These are phyloP conservation scores for Agaricus subrufescens DNA, from an alignment of 768 basidiomycete species.

Conservation along the genomic window DNA sequence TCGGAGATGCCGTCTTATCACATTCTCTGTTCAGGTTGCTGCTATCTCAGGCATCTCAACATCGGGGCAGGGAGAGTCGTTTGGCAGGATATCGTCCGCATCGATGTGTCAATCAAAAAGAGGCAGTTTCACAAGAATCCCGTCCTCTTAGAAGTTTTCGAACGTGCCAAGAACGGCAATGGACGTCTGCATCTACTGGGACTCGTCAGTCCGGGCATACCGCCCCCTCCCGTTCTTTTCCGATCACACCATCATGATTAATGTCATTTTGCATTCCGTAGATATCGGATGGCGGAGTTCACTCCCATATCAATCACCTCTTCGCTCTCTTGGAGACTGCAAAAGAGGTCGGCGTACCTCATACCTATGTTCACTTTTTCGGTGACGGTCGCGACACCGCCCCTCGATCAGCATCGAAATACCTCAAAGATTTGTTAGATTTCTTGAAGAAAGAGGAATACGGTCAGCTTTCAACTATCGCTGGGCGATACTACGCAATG, in stretches of 20 bases:
- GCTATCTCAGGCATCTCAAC: slow-evolving; percentile 73
- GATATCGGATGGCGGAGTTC: slow-evolving; percentile 96
- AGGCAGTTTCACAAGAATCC: slow-evolving; percentile 77
- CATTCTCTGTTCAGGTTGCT: neutral
- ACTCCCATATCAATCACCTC: slow-evolving; percentile 89
- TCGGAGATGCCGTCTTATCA: slow-evolving; percentile 12
- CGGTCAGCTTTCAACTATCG: slow-evolving; percentile 79
- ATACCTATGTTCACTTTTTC: slow-evolving; percentile 91
- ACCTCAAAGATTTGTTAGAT: slow-evolving; percentile 70
- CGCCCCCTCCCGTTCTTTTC: neutral
- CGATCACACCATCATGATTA: neutral
- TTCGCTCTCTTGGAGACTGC: slow-evolving; percentile 89
- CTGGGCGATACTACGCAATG: slow-evolving; percentile 96
- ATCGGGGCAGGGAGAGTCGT: slow-evolving; percentile 93
- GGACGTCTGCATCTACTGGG: slow-evolving; percentile 88
- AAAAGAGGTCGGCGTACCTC: slow-evolving; percentile 77
- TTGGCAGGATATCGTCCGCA: slow-evolving; percentile 97
- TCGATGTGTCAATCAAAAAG: slow-evolving; percentile 90
- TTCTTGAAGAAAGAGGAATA: slow-evolving; percentile 75
- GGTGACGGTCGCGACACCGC: slow-evolving; percentile 95
- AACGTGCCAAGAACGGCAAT: slow-evolving; percentile 76
- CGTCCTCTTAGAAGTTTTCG: slow-evolving; percentile 65
- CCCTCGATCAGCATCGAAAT: slow-evolving; percentile 74
- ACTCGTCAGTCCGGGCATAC: slow-evolving; percentile 45
- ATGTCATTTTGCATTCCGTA: slow-evolving; percentile 20